A percentile compares a stretch with the other conserved stretches of the same genome.
Evolutionary conservation across 257 asterid species (phyloP).

Genomic region (Solanum lycopersicoides): DNA sequence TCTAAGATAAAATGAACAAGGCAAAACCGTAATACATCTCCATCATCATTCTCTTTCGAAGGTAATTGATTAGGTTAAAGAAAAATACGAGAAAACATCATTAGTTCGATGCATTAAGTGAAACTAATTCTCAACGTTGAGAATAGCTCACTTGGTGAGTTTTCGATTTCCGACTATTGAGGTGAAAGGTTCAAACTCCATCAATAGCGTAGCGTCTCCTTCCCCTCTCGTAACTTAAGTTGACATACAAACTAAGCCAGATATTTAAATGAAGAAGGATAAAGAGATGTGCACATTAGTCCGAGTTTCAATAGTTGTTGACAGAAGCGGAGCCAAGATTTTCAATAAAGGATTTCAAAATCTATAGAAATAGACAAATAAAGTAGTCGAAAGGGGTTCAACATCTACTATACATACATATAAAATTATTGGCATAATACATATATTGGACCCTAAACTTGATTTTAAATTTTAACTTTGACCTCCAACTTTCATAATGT

Average conservation of each 20-base stretch:
- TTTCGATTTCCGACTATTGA: background rate
- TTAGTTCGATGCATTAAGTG: background rate
- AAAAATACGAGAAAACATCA: background rate
- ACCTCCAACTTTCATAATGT: too few species aligned
- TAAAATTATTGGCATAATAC: too few species aligned
- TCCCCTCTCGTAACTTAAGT: background rate
- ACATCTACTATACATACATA: too few species aligned
- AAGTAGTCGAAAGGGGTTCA: too few species aligned
- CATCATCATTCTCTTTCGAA: background rate
- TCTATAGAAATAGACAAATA: too few species aligned
- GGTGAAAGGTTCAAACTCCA: background rate
- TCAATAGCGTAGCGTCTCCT: background rate
- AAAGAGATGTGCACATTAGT: background rate
- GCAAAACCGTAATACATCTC: background rate
- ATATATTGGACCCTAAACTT: too few species aligned
- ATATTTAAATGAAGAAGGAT: background rate
- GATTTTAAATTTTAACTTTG: too few species aligned
- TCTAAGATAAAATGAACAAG: background rate
- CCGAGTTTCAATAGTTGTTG: background rate
- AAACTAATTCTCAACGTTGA: too few species aligned
- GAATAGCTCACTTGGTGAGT: background rate
- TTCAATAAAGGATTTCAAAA: rapidly evolving
- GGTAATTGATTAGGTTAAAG: background rate
- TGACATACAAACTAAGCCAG: background rate
- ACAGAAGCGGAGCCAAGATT: rapidly evolving